Evolutionary conservation across 371 early-diverging fungal species (phyloP).

Genomic region (Rhizomucor pusillus): DNA sequence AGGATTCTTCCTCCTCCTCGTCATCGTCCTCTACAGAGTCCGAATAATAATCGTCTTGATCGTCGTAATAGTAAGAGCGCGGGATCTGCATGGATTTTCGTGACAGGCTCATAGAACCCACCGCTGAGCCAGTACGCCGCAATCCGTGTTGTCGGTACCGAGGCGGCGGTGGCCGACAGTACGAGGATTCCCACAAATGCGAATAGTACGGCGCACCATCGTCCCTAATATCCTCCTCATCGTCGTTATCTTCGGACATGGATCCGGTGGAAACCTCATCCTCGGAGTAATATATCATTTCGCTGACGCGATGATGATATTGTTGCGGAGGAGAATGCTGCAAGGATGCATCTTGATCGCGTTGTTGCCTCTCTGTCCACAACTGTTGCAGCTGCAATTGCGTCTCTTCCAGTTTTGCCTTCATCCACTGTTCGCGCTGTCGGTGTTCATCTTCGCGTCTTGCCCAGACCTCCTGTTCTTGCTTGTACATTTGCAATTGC

Average conservation of each 20-base stretch:
- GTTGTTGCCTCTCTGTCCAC: too few relatives aligned
- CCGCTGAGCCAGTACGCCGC: too few relatives aligned
- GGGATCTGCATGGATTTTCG: too few relatives aligned
- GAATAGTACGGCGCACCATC: too few relatives aligned
- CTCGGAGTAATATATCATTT: conserved; percentile 3
- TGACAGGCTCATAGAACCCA: too few relatives aligned
- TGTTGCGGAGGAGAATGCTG: not conserved
- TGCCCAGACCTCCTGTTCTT: conserved; percentile 6
- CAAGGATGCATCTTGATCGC: too few relatives aligned
- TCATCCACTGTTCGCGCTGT: conserved; percentile 7
- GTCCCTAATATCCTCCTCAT: too few relatives aligned
- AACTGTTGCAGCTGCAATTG: conserved; percentile 6
- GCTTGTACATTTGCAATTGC: conserved; percentile 1
- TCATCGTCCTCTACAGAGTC: conserved; percentile 1
- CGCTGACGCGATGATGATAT: not conserved
- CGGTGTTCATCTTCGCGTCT: conserved; percentile 8
- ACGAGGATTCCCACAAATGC: too few relatives aligned
- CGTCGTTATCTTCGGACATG: conserved; percentile 1
- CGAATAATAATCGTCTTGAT: not conserved
- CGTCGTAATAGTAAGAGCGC: too few relatives aligned
- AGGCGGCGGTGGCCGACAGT: too few relatives aligned
- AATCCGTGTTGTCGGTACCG: too few relatives aligned
- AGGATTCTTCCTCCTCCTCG: conserved; percentile 5
- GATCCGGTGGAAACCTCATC: not conserved
- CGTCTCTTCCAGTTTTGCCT: conserved; percentile 7